Evolutionary conservation across 306 rosid species (phyloP), one percentile per base, ranked within the genome.

Genomic region (Prunus mongolica): DNA sequence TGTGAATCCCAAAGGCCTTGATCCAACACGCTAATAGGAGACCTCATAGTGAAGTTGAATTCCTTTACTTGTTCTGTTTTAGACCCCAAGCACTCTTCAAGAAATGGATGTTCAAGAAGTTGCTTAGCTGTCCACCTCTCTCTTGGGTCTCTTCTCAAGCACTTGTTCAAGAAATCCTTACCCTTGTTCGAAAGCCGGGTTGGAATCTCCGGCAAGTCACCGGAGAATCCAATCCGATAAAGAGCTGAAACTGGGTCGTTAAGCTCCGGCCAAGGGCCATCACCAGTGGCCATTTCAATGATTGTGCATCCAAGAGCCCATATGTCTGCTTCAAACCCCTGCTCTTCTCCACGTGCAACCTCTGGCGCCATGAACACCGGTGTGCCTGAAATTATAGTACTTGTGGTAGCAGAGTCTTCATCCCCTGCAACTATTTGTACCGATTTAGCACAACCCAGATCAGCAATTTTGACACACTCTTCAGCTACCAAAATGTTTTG

Each of bases 271-370:
- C 91, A 88, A 1, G 89, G 91, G 58, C 58, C 69, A 11, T 47
- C 58, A 1, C 89, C 91, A 0, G 85, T 85, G 2, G 84, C 89
- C 91, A 88, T 85, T 71, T 88, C 91, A n/a, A 88, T 79, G 52
- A 88, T 41, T 5, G 89, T 88, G 60, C 91, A 85, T n/a, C 91
- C 91, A 38, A 85, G 80, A 28, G 89, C 87, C 91, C 91, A 85
- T 28, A 85, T 50, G 65, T 85, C 91, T 4, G 84, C 86, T 49
- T 70, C 83, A 25, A 83, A 83, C 20, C 86, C 86, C 73, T 85
- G 89, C 24, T 77, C 84, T 41, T 73, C 83, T 8, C 89, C 86
- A 0, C 85, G 71, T 13, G 85, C 86, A 49, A 85, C 91, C 61
- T 85, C 91, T 20, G 89, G 89, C 3, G 89, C 82, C 91, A 85